Conservation (phyloP, 23 red algal species). For the Cyanidiococcus yangmingshanensis region DNA sequence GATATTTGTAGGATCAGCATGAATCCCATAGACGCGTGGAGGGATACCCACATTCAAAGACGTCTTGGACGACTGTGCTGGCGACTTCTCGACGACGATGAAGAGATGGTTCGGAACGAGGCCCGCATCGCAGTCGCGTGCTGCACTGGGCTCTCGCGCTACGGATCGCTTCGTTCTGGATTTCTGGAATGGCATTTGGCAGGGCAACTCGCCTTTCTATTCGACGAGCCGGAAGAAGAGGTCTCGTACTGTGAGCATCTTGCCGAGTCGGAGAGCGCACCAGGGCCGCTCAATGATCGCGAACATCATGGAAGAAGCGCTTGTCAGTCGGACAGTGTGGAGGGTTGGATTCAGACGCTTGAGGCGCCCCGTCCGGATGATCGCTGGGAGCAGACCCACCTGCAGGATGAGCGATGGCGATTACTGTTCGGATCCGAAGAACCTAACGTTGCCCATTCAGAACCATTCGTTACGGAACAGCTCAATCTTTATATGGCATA, state of each 20-base stretch:
- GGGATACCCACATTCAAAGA: not conserved
- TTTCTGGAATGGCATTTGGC: not conserved
- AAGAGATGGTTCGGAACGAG: not conserved
- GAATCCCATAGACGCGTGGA: not conserved
- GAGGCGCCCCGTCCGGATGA: too few relatives aligned
- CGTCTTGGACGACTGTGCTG: not conserved
- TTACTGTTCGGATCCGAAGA: not conserved
- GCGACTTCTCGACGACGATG: not conserved
- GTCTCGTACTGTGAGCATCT: too few relatives aligned
- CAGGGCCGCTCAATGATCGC: too few relatives aligned
- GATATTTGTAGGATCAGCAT: not conserved
- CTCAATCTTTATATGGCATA: not conserved
- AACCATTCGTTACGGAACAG: not conserved
- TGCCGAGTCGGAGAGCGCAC: too few relatives aligned
- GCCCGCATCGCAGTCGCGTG: not conserved
- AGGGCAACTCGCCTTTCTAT: not conserved
- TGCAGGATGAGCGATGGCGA: too few relatives aligned
- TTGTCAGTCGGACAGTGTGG: too few relatives aligned
- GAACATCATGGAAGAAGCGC: too few relatives aligned
- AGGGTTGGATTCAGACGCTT: too few relatives aligned
- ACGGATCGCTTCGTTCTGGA: not conserved
- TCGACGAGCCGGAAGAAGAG: too few relatives aligned
- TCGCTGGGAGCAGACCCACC: too few relatives aligned
- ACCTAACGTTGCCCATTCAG: not conserved
- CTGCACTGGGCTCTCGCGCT: not conserved